phyloP scores from a whole-genome alignment of 2,329 filamentous ascomycete genomes.

The Aspergillus piperis region DNA sequence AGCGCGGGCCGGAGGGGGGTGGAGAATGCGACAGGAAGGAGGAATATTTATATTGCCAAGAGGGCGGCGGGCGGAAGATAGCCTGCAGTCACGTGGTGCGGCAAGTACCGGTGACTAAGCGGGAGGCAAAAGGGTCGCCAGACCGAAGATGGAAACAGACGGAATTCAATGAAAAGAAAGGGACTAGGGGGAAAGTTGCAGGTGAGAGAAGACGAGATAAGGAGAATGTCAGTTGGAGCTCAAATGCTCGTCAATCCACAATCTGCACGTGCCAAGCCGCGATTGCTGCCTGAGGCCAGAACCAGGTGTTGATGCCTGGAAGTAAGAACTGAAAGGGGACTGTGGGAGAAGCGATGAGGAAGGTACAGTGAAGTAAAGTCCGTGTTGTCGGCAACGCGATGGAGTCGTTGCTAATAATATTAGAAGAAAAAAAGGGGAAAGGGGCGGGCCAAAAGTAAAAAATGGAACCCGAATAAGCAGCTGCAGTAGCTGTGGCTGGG shows the following conservation, averaged over 20 bases:
- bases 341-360: neutral
- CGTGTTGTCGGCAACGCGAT: conserved; percentile 7
- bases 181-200: conserved; percentile 8
- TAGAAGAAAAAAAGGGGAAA: conserved; percentile 4
- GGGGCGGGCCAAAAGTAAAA: conserved; percentile 11
- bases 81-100: conserved; percentile 39
- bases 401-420: conserved; percentile 19
- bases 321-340: neutral
- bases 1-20: conserved; percentile 32
- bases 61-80: conserved; percentile 26
- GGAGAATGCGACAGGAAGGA: conserved; percentile 42
- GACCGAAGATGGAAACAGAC: conserved; percentile 13
- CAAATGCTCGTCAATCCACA: conserved; percentile 20
- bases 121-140: conserved; percentile 13
- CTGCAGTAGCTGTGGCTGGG: conserved; percentile 23
- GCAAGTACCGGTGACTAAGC: conserved; percentile 28
- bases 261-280: conserved; percentile 18
- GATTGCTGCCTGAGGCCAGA: conserved; percentile 19
- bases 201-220: conserved; percentile 14
- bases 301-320: neutral
- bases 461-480: conserved; percentile 15
- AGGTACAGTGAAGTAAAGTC: conserved; percentile 7
- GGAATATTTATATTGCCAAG: conserved; percentile 49
- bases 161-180: conserved; percentile 4
- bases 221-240: conserved; percentile 17